These are phyloP conservation scores for Candida takata DNA, from an alignment of 805 yeast genomes.

Conservation along the genomic window DNA sequence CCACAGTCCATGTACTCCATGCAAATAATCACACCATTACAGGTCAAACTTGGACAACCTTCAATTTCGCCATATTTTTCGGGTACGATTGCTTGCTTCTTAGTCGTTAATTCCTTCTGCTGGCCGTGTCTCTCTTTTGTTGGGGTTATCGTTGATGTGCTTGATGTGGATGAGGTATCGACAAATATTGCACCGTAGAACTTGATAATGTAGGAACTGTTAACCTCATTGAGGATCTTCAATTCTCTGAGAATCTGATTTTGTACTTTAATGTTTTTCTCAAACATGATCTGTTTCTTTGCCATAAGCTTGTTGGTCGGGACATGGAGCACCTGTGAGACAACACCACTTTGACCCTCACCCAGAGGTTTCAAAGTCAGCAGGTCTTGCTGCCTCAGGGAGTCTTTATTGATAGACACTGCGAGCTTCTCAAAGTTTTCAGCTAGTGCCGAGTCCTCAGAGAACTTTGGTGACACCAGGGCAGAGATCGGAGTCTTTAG, in stretches of 20 bases:
- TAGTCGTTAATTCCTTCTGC: not conserved
- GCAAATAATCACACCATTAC: slow-evolving; percentile 74
- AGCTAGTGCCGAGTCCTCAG: slow-evolving; percentile 29
- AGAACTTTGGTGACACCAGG: too few species aligned
- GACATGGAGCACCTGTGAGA: slow-evolving; percentile 77
- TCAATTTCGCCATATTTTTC: slow-evolving; percentile 14
- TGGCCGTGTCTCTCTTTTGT: slow-evolving; percentile 1
- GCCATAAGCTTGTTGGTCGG: slow-evolving; percentile 91
- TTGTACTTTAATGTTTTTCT: slow-evolving; percentile 69
- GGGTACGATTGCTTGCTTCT: slow-evolving; percentile 7
- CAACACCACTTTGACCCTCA: slow-evolving; percentile 92
- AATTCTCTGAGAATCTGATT: slow-evolving; percentile 84
- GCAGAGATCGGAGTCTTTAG: slow-evolving; percentile 17
- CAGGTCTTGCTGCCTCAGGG: slow-evolving; percentile 57
- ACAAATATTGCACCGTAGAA: slow-evolving; percentile 86
- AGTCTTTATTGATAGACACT: slow-evolving; percentile 47
- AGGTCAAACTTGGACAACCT: slow-evolving; percentile 15
- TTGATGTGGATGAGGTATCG: slow-evolving; percentile 24
- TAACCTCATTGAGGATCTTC: slow-evolving; percentile 86
- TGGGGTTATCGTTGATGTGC: slow-evolving; percentile 7
- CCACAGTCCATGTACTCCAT: slow-evolving; percentile 97
- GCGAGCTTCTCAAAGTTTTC: slow-evolving; percentile 42
- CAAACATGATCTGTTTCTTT: slow-evolving; percentile 79
- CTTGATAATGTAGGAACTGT: slow-evolving; percentile 72
- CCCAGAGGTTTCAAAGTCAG: slow-evolving; percentile 76